Evolutionary conservation across 805 yeast genomes (phyloP).

Genomic region (Isabelozyma pseudorhagii): DNA sequence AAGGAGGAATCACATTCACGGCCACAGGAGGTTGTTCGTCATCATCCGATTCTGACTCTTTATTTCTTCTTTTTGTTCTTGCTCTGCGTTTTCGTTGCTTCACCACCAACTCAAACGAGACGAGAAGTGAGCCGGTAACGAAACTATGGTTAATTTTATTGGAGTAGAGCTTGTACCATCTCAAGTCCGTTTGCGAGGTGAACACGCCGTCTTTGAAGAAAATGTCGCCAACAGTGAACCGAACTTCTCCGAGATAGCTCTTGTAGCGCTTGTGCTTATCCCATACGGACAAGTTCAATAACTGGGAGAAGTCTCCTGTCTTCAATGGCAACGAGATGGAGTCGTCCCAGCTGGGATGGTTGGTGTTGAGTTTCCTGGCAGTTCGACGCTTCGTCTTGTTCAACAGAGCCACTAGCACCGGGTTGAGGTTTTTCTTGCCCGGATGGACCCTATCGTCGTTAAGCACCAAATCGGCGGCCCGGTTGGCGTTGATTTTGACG

Average conservation of each 20-base stretch:
- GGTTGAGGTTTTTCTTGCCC: constrained; percentile 24
- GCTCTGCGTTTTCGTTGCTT: constrained; percentile 8
- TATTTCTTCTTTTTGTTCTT: background rate
- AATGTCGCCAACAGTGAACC: constrained; percentile 27
- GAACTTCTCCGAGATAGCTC: constrained; percentile 38
- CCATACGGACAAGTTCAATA: constrained; percentile 35
- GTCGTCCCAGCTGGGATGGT: constrained; percentile 41
- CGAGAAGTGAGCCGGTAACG: constrained; percentile 47
- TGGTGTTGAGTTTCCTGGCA: constrained; percentile 27
- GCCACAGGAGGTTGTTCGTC: background rate
- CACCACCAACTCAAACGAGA: constrained; percentile 38
- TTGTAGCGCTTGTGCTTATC: constrained; percentile 35
- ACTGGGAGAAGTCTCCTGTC: constrained; percentile 23
- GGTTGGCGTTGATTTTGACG: constrained; percentile 30
- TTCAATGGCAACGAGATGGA: constrained; percentile 27
- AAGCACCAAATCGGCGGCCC: constrained; percentile 38
- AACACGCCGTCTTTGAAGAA: constrained; percentile 16
- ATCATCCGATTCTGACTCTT: background rate
- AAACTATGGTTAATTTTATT: constrained; percentile 35
- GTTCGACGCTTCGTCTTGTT: constrained; percentile 28
- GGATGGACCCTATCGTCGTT: constrained; percentile 1
- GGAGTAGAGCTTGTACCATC: constrained; percentile 46
- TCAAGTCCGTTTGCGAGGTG: constrained; percentile 21
- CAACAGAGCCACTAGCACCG: constrained; percentile 33
- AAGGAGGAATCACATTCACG: constrained; percentile 12